Base-by-base conservation (phyloP, 768 basidiomycete species). In the Ramaria sp. region DNA sequence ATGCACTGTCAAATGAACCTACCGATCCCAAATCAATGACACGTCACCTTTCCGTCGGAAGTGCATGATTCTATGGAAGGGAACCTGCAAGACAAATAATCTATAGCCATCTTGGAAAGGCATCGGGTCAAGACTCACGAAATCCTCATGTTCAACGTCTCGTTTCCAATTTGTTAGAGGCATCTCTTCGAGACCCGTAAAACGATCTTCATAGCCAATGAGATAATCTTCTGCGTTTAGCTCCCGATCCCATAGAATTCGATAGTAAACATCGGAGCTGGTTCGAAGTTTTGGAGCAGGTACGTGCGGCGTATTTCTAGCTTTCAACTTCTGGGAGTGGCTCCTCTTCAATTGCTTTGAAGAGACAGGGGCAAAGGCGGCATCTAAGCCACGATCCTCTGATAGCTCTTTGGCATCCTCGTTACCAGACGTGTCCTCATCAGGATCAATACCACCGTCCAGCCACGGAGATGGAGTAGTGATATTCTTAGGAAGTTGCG, bases 191-290 rank as follows among this genome's bases (percentile, higher is more conserved):
- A 63, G 45, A 1, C 62, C 62, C 13, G 58, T 32, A 45, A 63
- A 63, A 24, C 62, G 61, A 53, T 63, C 62, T 41, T 63, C 62
- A 43, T 63, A 63, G 16, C 62, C 62, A 42, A 63, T 59, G 15
- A 57, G 28, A 43, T 58, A 61, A 24, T 58, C 61, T 9, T 58
- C 56, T 39, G 56, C 50, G 10, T 55, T 37, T 18, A 59, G 22
- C 16, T 38, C 50, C 15, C 51, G 45, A 44, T 63, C 62, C 62
- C 62, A 63, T 52, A 63, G 48, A 1, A 63, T 47, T n/a, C 62
- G 50, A 51, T 63, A 62, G 39, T 62, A 59, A 8, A 63, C 58
- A 48, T 63, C 62, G 5, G 53, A 32, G 49, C 57, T 59, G 9
- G 62, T 60, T 32, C 62, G 57, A 16, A 62, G 56, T 38, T 63